Conservation (phyloP, 148 eudicot genomes). For the Euryodendron excelsum region DNA sequence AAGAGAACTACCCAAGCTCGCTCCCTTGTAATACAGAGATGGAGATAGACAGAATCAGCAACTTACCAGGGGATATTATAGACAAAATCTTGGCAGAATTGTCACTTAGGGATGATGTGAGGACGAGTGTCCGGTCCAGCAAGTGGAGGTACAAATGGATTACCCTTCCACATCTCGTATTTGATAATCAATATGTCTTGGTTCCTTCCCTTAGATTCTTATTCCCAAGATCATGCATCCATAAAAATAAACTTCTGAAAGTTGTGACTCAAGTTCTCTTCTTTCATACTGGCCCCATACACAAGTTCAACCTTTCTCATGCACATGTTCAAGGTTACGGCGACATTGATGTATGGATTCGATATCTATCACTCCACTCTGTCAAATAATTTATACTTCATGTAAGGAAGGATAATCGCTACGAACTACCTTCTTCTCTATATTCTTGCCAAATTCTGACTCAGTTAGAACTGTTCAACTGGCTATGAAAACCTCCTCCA, state of each 20-base stretch:
- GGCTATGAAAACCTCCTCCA: slow-evolving; percentile 50
- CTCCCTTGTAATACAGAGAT: slow-evolving; percentile 42
- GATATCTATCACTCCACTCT: slow-evolving; percentile 54
- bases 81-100: slow-evolving; percentile 58
- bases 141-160: slow-evolving; percentile 84
- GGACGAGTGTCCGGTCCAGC: slow-evolving; percentile 61
- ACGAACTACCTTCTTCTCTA: slow-evolving; percentile 64
- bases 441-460: slow-evolving; percentile 48
- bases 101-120: slow-evolving; percentile 64
- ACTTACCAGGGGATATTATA: slow-evolving; percentile 60
- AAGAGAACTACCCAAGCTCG: slow-evolving; percentile 51
- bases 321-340: slow-evolving; percentile 66
- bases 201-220: no score
- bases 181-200: slow-evolving; percentile 61
- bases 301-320: slow-evolving; percentile 74
- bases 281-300: slow-evolving; percentile 61
- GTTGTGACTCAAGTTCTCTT: slow-evolving; percentile 66
- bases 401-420: slow-evolving; percentile 78
- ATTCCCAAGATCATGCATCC: slow-evolving; percentile 48
- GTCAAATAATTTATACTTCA: slow-evolving; percentile 65
- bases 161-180: slow-evolving; percentile 57
- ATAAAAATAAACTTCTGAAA: slow-evolving; percentile 53
- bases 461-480: slow-evolving; percentile 74
- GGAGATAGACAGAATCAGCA: slow-evolving; percentile 57
- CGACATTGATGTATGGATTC: slow-evolving; percentile 84